A percentile compares a stretch with the other conserved stretches of the same genome.
phyloP scores from a whole-genome alignment of 345 rosid genomes.

The Crucihimalaya himalaica region DNA sequence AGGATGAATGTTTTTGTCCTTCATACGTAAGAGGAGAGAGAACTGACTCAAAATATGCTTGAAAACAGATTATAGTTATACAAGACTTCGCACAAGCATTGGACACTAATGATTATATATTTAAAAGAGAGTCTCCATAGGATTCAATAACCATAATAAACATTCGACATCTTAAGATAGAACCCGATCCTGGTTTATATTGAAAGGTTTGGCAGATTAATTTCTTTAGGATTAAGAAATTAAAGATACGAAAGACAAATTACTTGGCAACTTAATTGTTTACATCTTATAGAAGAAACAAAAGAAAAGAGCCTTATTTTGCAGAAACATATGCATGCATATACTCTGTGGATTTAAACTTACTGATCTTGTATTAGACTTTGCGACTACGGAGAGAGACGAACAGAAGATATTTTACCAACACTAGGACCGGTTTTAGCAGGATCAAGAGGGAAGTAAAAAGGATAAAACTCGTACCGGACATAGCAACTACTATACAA shows the following conservation, averaged over 20 bases:
- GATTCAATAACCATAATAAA: too few species aligned
- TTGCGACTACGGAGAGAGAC: slow-evolving; percentile 43
- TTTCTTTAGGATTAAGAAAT: background rate
- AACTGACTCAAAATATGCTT: too few species aligned
- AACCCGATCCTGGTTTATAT: too few species aligned
- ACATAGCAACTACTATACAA: slow-evolving; percentile 70
- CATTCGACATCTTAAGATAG: too few species aligned
- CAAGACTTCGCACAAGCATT: too few species aligned
- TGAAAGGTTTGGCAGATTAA: background rate
- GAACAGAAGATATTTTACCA: slow-evolving; percentile 25
- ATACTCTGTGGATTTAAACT: background rate
- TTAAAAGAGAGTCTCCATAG: too few species aligned
- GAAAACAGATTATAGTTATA: too few species aligned
- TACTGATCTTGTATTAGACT: background rate
- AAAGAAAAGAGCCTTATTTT: background rate
- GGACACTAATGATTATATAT: too few species aligned
- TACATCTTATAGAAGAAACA: slow-evolving; percentile 18
- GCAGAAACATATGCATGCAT: background rate
- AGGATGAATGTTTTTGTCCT: too few species aligned
- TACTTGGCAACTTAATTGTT: background rate
- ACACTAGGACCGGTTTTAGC: slow-evolving; percentile 27
- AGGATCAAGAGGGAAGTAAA: slow-evolving; percentile 67
- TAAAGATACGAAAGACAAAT: background rate
- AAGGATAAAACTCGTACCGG: slow-evolving; percentile 80
- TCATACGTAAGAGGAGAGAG: too few species aligned